Conservation (phyloP, 306 rosid genomes). For the Begonia masoniana region DNA sequence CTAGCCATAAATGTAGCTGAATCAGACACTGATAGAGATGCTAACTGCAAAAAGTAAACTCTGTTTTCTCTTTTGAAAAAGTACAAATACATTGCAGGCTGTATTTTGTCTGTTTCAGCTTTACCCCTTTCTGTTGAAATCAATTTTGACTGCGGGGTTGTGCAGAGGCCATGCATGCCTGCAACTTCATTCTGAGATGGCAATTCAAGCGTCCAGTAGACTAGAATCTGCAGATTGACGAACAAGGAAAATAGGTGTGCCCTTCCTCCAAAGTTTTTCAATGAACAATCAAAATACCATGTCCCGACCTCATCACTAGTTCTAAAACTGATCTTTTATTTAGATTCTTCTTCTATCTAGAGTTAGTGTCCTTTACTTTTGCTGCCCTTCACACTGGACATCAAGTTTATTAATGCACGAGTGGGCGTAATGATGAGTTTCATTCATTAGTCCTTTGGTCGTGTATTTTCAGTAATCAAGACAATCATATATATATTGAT, state of each 20-base stretch:
- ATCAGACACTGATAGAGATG: slow-evolving; percentile 80
- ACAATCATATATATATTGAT: too few relatives aligned
- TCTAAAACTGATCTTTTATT: background rate
- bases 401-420: too few relatives aligned
- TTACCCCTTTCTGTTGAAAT: too few relatives aligned
- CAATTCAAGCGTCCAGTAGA: slow-evolving; percentile 81
- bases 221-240: slow-evolving; percentile 54
- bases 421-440: too few relatives aligned
- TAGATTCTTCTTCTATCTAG: too few relatives aligned
- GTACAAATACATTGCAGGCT: too few relatives aligned
- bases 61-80: too few relatives aligned
- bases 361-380: too few relatives aligned
- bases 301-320: slow-evolving; percentile 16
- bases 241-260: slow-evolving; percentile 21
- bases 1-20: slow-evolving; percentile 69
- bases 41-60: slow-evolving; percentile 59
- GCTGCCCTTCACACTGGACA: too few relatives aligned
- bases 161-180: slow-evolving; percentile 78
- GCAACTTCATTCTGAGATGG: slow-evolving; percentile 93
- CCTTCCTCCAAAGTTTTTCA: slow-evolving; percentile 39
- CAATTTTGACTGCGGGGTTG: slow-evolving; percentile 1
- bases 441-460: too few relatives aligned
- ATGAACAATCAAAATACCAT: slow-evolving; percentile 56
- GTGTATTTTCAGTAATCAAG: too few relatives aligned
- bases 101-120: too few relatives aligned